Percentiles rank a stretch among this genome's conserved stretches.
These are phyloP conservation scores for Ogataea trehaloabstinens DNA, from an alignment of 805 yeast genomes.

Conservation along the genomic window DNA sequence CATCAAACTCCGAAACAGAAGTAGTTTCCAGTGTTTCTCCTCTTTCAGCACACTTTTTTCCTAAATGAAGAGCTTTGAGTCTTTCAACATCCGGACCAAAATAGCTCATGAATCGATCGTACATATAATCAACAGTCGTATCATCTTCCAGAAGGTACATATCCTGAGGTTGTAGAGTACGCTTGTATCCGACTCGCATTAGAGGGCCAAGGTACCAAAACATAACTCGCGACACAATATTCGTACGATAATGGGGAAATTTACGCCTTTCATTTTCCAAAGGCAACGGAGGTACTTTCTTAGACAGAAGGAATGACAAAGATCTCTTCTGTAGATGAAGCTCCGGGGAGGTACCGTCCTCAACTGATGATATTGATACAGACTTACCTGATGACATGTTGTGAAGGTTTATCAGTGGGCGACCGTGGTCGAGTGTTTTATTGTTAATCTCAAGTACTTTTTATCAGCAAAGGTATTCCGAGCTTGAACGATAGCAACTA, in stretches of 20 bases:
- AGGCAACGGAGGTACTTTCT: constrained; percentile 50
- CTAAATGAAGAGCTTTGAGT: constrained; percentile 27
- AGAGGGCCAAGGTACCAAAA: constrained; percentile 72
- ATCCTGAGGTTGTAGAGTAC: constrained; percentile 68
- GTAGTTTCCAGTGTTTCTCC: constrained; percentile 20
- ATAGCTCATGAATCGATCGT: constrained; percentile 34
- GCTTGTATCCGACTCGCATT: constrained; percentile 63
- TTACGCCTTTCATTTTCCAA: constrained; percentile 46
- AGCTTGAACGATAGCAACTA: no score
- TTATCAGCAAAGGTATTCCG: no score
- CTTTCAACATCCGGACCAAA: constrained; percentile 33
- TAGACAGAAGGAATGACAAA: constrained; percentile 49
- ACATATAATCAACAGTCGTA: constrained; percentile 41
- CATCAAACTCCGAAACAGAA: constrained; percentile 16
- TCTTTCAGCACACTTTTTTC: constrained; percentile 28
- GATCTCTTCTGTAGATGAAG: constrained; percentile 41
- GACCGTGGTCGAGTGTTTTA: no score
- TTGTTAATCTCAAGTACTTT: no score
- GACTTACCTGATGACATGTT: background rate
- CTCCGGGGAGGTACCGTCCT: constrained; percentile 4
- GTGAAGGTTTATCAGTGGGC: no score
- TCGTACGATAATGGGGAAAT: constrained; percentile 47
- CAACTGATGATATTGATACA: background rate
- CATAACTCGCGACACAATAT: constrained; percentile 42
- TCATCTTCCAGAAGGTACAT: constrained; percentile 45